Base-by-base conservation (phyloP, 2,329 filamentous ascomycete species). In the Hymenotorrendiella dingleyae region DNA sequence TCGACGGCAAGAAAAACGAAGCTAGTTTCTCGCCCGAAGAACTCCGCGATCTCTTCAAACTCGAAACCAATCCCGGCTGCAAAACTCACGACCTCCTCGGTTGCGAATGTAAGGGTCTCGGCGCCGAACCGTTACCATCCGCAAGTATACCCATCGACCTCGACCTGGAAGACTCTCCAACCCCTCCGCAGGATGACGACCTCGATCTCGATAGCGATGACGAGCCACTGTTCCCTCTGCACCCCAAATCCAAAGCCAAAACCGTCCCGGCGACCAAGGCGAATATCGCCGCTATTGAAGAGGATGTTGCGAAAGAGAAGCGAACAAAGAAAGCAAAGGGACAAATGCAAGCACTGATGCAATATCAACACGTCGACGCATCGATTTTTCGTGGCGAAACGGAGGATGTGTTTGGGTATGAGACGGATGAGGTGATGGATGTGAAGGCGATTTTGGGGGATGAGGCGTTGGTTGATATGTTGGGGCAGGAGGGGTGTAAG, bases 1-100 rank as follows among this genome's bases (percentile, higher is more conserved):
- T 87, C 55, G 82, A 86, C 50, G 73, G 78, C 47, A 84, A 82
- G 57, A 69, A 71, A 24, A 70, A 67, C 24, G 73, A 72, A 19
- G 69, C 74, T 7, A 77, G 75, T 24, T 87, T 87, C 57, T 80
- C 80, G 0, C 66, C 68, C 4, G 77, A 83, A 35, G 83, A 86
- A 52, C 62, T 86, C 20, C 69, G 73, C 39, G 81, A 86, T 58
- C 60, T 87, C 1, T 87, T 86, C 55, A 72, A 72, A 2, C 64
- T 86, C 0, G 78, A 86, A 53, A 72, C 80, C 45, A 68, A 69
- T 9, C 68, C 72, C 8, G 66, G 64, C 6, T 84, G 82, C 43
- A 78, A 83, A 55, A 86, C 82, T 3, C 83, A 86, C 57, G 77
- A 84, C 39, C 63, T 86, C 2, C 62, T 86, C 1, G 74, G 72